Base-by-base conservation (phyloP, 371 early-diverging fungal species). In the Mortierella sp. region DNA sequence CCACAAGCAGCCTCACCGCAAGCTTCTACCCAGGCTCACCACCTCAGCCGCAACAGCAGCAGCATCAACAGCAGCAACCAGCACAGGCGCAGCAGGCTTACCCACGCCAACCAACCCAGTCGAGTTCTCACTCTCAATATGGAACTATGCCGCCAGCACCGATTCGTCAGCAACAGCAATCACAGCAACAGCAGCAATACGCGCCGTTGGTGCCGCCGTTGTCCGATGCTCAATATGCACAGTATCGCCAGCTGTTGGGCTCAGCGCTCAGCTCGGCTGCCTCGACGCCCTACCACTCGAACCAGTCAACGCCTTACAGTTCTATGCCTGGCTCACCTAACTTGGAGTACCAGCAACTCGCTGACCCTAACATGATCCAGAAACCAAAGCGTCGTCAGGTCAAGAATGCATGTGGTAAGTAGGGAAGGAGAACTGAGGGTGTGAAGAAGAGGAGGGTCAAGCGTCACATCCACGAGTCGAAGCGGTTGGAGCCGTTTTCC, bases 341-440 rank as follows among this genome's bases (percentile, higher is more conserved):
- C 5, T 55, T 70, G 4, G 70, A 70, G 18, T 64, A 70, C 48
- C 64, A 70, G 21, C 70, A 70, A 30, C 25, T 70, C 9, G 25
- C 70, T 12, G 70, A 64, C 29, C 69, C 69, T n/a, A 66, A 29
- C 57, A 28, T 57, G 19, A 50, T 48, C 1, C 67, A 72, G 57
- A 70, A 66, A 47, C 70, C 79, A n/a, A 85, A 84, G 69, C 82
- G 92, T 56, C 87, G 89, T 62, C 94, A 94, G 81, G 93, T 93
- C 57, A 94, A 94, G 68, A 90, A 91, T 70, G 94, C 92, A 7
- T 94, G 94, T 82, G 87, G 88, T 90, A 85, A 74, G 83, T 72
- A 14, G 53, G n/a, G 53, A 53, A 23, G 4, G 3, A 51, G 51
- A 50, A 21, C n/a, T n/a, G n/a, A 50, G n/a, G 16, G 14, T 5